phyloP scores from a whole-genome alignment of 495 filamentous ascomycete genomes.

The Aspergillus homomorphus region DNA sequence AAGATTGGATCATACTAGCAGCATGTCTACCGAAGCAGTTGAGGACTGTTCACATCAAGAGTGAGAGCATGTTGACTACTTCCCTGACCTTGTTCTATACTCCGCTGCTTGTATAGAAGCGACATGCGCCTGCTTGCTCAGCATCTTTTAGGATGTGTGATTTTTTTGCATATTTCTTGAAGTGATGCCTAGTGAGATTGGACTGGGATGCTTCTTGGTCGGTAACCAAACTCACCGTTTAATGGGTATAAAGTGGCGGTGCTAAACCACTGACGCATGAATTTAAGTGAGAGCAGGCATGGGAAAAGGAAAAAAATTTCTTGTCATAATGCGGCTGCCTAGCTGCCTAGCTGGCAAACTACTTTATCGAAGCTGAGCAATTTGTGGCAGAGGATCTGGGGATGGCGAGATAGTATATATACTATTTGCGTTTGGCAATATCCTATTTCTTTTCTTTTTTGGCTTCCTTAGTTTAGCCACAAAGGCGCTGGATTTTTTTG shows the following conservation, averaged over 20 bases:
- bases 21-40: background rate
- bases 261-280: no score
- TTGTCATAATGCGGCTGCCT: conserved; percentile 1
- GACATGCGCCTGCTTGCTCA: background rate
- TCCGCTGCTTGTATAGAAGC: no score
- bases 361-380: background rate
- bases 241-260: no score
- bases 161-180: background rate
- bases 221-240: background rate
- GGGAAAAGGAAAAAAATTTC: no score
- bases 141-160: background rate
- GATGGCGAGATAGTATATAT: background rate
- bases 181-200: background rate
- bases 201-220: background rate
- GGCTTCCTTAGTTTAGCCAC: background rate
- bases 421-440: no score
- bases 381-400: background rate
- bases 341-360: background rate
- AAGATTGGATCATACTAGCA: conserved; percentile 1
- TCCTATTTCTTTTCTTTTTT: background rate
- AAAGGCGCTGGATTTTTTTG: background rate
- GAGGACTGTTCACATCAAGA: background rate
- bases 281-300: no score
- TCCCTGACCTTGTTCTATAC: background rate
- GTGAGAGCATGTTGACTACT: background rate